Conservation (phyloP, 164 flowering plant genomes). For the Saururus chinensis region DNA sequence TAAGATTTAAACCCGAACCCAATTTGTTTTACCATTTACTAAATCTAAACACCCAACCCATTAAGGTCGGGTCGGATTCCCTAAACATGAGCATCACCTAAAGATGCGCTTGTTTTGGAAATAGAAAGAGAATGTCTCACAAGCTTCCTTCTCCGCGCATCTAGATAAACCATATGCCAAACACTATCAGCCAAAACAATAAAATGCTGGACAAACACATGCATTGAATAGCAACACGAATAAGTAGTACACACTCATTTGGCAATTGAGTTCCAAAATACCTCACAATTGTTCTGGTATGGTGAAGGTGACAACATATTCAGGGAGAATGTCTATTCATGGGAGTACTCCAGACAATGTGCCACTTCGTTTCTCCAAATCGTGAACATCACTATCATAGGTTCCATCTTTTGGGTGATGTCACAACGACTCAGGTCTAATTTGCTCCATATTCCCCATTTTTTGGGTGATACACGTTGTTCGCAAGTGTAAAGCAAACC, state of each 20-base stretch:
- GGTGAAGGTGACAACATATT: slow-evolving; percentile 44
- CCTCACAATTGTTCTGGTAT: slow-evolving; percentile 17
- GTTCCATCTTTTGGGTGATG: slow-evolving; percentile 26
- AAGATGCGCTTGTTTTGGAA: background rate
- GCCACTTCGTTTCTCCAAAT: slow-evolving; percentile 36
- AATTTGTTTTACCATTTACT: no score
- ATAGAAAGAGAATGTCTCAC: background rate
- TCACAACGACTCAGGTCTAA: slow-evolving; percentile 34
- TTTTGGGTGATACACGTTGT: slow-evolving; percentile 41
- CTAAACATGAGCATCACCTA: background rate
- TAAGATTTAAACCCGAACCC: no score
- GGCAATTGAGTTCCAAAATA: background rate
- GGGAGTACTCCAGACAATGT: slow-evolving; percentile 43
- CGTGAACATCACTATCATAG: slow-evolving; percentile 51
- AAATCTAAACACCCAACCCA: no score
- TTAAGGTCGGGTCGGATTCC: no score
- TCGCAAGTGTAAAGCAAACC: no score
- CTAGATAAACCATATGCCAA: background rate
- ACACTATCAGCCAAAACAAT: background rate
- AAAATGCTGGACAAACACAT: no score
- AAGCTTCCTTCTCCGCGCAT: background rate
- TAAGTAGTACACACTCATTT: no score
- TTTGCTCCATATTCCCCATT: slow-evolving; percentile 43
- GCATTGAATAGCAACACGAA: no score
- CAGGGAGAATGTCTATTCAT: slow-evolving; percentile 52